A percentile compares a stretch with the other conserved stretches of the same genome.
Conservation (phyloP, 345 rosid genomes). For the Gossypium herbaceum region DNA sequence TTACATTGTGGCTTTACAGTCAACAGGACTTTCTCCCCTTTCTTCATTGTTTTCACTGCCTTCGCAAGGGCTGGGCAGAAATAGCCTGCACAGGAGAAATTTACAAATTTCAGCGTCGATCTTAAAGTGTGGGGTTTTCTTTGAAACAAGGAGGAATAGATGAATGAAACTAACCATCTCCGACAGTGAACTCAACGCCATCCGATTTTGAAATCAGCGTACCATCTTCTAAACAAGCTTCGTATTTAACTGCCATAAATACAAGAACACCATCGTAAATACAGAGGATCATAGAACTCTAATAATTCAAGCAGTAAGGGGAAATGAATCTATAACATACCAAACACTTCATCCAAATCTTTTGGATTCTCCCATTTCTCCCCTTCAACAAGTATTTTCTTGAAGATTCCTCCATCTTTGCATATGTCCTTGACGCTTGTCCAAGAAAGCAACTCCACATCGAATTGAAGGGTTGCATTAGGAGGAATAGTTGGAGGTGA, state of each 20-base stretch:
- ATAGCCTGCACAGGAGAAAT: constrained; percentile 25
- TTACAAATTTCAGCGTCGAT: neutral
- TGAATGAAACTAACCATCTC: constrained; percentile 32
- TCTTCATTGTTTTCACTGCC: constrained; percentile 71
- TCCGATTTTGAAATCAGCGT: constrained; percentile 36
- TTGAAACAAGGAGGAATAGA: neutral
- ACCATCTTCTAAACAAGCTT: constrained; percentile 55
- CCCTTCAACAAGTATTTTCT: constrained; percentile 52
- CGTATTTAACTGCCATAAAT: constrained; percentile 46
- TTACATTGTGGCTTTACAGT: constrained; percentile 30
- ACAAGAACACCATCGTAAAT: neutral
- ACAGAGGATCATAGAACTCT: neutral
- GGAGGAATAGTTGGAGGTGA: constrained; percentile 62
- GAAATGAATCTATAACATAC: constrained; percentile 19
- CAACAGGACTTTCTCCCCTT: constrained; percentile 46
- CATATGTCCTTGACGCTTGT: constrained; percentile 52
- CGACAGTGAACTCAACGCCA: constrained; percentile 44
- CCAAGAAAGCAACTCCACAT: constrained; percentile 65
- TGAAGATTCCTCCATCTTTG: constrained; percentile 64
- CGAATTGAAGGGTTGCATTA: constrained; percentile 56
- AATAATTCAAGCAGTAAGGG: neutral
- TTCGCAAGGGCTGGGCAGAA: constrained; percentile 49
- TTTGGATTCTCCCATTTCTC: constrained; percentile 71
- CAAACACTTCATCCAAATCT: constrained; percentile 59
- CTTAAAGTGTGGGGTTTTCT: too few species aligned